Base-by-base conservation (phyloP, 2,329 filamentous ascomycete genomes). In the Didymella segeticola region DNA sequence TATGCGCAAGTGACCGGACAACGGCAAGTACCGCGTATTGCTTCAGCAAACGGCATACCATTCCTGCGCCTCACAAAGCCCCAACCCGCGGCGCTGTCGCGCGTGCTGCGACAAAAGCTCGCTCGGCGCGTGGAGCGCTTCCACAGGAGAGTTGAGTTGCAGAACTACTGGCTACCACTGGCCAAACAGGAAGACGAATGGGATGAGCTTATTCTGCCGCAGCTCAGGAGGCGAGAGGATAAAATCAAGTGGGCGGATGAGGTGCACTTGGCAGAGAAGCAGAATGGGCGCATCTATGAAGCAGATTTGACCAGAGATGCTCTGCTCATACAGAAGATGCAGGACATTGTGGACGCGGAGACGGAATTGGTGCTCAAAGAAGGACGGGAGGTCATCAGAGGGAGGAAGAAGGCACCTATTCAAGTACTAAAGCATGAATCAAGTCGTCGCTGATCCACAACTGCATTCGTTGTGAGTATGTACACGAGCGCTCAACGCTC, bases 51-150 rank as follows among this genome's bases (percentile, higher is more conserved):
- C 33, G 80, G 79, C 22, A 73, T 86, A 20, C 84, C 88, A 0
- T 88, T 92, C 64, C 71, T 93, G 23, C 84, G 89, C 29, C 73
- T 88, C 37, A 80, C 77, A 57, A 89, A 89, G 70, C 86, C 86
- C 4, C 87, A 92, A 70, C 82, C 87, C 2, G 67, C 69, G 0
- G 73, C 74, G n/a, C 72, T 93, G 17, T 82, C 80, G n/a, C 75
- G 82, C 8, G 79, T 87, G 14, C 64, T 93, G 2, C 76, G 79
- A 9, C 76, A 83, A 43, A 84, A 83, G 63, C 70, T 82, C 15
- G 56, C 67, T 4, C 68, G 74, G 31, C 80, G 80, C n/a, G 72
- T 79, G 36, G 68, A 69, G 37, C 74, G 79, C 14, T 70, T 82
- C 11, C 53, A 75, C 39, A 65, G 65, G 14, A 63, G 78, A 1